These are phyloP conservation scores for Tetrahymena malaccensis DNA, from an alignment of 73 alveolate genomes.

Conservation along the genomic window DNA sequence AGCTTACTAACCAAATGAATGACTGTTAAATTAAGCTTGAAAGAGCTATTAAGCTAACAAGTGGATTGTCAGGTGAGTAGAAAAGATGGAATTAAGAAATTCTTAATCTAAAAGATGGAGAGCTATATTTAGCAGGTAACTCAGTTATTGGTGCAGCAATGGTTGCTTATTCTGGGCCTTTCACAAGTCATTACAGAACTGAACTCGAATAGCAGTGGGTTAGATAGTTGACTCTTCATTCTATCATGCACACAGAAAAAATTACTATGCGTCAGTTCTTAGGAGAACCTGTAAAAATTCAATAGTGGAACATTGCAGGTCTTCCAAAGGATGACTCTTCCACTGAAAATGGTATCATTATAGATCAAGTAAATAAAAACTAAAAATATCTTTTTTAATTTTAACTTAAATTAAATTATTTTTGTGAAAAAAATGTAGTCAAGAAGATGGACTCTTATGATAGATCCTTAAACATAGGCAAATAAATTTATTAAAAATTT, in stretches of 20 bases:
- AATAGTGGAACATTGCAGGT: constrained; percentile 89
- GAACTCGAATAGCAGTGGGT: background rate
- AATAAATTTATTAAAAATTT: constrained; percentile 66
- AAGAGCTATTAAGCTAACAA: constrained; percentile 13
- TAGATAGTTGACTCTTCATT: background rate
- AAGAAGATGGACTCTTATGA: constrained; percentile 95
- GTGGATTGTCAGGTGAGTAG: constrained; percentile 25
- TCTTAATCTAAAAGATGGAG: constrained; percentile 1
- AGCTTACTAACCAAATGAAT: constrained; percentile 1
- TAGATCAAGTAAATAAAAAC: constrained; percentile 24
- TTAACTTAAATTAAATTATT: too few relatives aligned
- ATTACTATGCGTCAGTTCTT: constrained; percentile 80
- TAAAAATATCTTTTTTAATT: too few relatives aligned
- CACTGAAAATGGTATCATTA: constrained; percentile 91
- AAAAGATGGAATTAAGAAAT: constrained; percentile 17
- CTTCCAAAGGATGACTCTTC: constrained; percentile 91
- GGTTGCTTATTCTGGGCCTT: constrained; percentile 19
- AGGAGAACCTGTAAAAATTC: constrained; percentile 90
- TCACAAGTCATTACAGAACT: constrained; percentile 8
- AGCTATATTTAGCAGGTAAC: constrained; percentile 14
- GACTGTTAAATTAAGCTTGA: constrained; percentile 20
- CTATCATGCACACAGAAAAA: constrained; percentile 13
- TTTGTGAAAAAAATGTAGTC: constrained; percentile 38
- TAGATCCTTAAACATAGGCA: constrained; percentile 97
- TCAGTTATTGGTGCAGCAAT: constrained; percentile 11